Evolutionary conservation across 139 green algal species (phyloP), one percentile per base, ranked within the genome.

Genomic region (Tetradesmus obliquus): DNA sequence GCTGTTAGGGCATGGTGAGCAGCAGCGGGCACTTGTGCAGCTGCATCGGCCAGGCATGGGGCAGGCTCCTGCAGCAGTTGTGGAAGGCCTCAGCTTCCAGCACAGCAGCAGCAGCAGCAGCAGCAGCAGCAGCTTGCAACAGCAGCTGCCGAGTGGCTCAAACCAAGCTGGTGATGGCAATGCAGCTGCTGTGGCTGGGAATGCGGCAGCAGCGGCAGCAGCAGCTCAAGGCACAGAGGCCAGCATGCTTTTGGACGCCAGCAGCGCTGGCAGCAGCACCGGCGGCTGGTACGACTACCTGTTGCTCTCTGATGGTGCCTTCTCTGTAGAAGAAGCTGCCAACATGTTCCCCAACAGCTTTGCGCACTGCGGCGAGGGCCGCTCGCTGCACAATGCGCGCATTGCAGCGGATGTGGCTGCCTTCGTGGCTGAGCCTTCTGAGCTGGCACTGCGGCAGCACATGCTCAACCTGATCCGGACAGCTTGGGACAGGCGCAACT

Each of bases 341-440:
- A 79, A 79, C 84, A 88, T 88, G 84, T 88, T 88, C 8, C 84
- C 84, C 4, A 88, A 88, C 54, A 22, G 45, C n/a, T 19, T 88
- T 2, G 58, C 32, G 3, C 84, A 88, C 20, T 88, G 55, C n/a
- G 62, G 55, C 9, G 84, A 88, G 6, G 84, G 84, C 1, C 55
- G 84, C 9, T 6, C 54, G 20, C 71, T 79, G 84, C 51, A 79
- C 17, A 45, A 79, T 57, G 84, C 84, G 32, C 22, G 84, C 15
- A 24, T 5, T 53, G 57, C 84, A 79, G 45, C 53, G 45, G 84
- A 88, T 60, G 54, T 88, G 2, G 84, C 58, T 13, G 57, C 54
- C 17, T 88, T 88, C 57, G 55, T 88, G n/a, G 84, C 84, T 88
- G 84, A 88, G 24, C n/a, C 84, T 13, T 10, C 24, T 4, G 57